These are phyloP conservation scores for Epichloe typhina DNA, from an alignment of 2,329 filamentous ascomycete species.

Conservation along the genomic window DNA sequence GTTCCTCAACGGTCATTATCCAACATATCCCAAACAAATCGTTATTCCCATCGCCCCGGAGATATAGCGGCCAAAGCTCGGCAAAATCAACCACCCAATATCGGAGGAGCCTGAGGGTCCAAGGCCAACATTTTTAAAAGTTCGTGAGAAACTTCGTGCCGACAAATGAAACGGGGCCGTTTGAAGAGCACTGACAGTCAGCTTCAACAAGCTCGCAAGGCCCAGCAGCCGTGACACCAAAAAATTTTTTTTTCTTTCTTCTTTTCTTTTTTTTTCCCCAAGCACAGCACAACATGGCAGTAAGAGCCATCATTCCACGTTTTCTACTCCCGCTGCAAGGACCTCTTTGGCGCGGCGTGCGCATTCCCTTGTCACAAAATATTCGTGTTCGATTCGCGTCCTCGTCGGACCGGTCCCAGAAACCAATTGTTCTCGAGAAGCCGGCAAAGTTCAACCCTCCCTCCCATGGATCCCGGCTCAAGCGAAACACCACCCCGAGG, in stretches of 20 bases:
- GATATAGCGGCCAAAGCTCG: conserved; percentile 9
- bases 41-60: not conserved
- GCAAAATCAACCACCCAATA: conserved; percentile 3
- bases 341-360: conserved; percentile 37
- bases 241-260: not conserved
- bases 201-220: not conserved
- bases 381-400: conserved; percentile 23
- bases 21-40: no score
- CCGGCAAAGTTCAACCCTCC: conserved; percentile 84
- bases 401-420: conserved; percentile 21
- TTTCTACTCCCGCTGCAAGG: conserved; percentile 55
- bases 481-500: conserved; percentile 39
- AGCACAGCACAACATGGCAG: conserved; percentile 24
- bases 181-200: not conserved
- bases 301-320: conserved; percentile 43
- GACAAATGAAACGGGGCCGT: no score
- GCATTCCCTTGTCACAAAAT: conserved; percentile 22
- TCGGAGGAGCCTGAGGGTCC: conserved; percentile 2
- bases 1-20: no score
- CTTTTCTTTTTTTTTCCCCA: not conserved
- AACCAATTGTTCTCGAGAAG: conserved; percentile 66
- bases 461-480: conserved; percentile 65
- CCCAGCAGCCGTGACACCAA: not conserved
- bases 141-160: not conserved
- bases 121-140: conserved; percentile 1